These are phyloP conservation scores for Boletus rubescentipes DNA, from an alignment of 768 basidiomycete genomes.

Conservation along the genomic window DNA sequence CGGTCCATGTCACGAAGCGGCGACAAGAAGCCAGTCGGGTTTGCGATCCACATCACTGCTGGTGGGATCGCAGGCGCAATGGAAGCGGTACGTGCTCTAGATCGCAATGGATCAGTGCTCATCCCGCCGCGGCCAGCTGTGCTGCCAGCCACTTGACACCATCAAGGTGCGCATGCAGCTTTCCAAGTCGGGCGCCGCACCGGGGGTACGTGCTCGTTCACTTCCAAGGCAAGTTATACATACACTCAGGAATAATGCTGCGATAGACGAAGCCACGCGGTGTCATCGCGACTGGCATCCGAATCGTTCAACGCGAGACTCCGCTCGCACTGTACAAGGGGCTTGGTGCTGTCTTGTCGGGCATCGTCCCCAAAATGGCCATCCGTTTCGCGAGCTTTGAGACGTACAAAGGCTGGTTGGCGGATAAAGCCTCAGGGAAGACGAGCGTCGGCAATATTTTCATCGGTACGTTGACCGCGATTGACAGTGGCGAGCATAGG, in stretches of 20 bases:
- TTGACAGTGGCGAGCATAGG: not conserved
- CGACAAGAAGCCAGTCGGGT: constrained; percentile 76
- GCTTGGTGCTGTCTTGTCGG: constrained; percentile 91
- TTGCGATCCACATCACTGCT: constrained; percentile 89
- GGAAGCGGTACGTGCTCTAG: constrained; percentile 66
- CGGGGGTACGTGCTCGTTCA: constrained; percentile 66
- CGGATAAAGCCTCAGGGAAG: constrained; percentile 74
- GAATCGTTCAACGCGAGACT: constrained; percentile 89
- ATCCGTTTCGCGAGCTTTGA: constrained; percentile 99
- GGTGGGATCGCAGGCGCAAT: constrained; percentile 93
- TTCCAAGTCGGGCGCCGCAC: constrained; percentile 69
- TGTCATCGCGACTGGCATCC: constrained; percentile 85
- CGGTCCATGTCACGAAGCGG: constrained; percentile 49
- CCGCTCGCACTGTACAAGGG: constrained; percentile 97
- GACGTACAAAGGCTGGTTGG: constrained; percentile 83
- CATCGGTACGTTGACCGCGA: constrained; percentile 56
- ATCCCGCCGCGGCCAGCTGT: constrained; percentile 43
- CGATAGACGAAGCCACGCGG: constrained; percentile 88
- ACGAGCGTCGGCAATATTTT: constrained; percentile 82
- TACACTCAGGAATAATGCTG: not conserved
- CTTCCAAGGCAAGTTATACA: too few relatives aligned
- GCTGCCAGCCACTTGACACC: constrained; percentile 93
- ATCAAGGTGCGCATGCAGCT: constrained; percentile 99
- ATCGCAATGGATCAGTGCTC: not conserved
- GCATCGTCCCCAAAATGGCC: constrained; percentile 99